Evolutionary conservation across 108 stramenopile species (phyloP), one percentile per base, ranked within the genome.

Genomic region (Skeletonema menzelii): DNA sequence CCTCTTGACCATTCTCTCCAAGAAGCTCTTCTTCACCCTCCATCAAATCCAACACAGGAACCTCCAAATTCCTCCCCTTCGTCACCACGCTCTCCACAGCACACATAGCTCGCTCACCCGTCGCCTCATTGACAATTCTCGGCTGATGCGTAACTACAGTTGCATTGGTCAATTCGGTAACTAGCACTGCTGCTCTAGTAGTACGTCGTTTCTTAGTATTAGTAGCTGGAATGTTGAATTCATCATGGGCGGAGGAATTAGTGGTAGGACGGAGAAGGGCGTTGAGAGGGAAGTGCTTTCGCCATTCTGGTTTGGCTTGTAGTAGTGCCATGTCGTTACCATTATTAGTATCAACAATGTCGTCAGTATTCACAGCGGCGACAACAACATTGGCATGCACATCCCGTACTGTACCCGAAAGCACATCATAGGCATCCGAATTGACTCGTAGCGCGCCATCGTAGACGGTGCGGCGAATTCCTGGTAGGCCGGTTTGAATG

Each of bases 361-460:
- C 15, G 4, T 20, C 14, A 49, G 47, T n/a, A n/a, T n/a, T n/a
- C n/a, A n/a, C n/a, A n/a, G n/a, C n/a, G n/a, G n/a, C 47, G n/a
- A 20, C 3, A 20, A 15, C 2, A n/a, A 20, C 3, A 49, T 13
- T 8, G n/a, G 0, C 20, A 49, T 1, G 3, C 13, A 49, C 47
- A 49, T 49, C 47, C 20, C 20, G 0, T 1, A 49, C 17, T 4
- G 20, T 22, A 1, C 2, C 1, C 20, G 19, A 20, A 3, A 84
- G 40, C 11, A 84, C 47, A 24, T 75, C 81, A 31, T 87, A 62
- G 11, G 88, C 74, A 40, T 77, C 89, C n/a, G 64, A 59, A 13
- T 88, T 86, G 63, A 91, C 79, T 12, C 84, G 76, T 2, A 94
- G 60, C 5, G 93, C 93, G n/a, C 89, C 88, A 67, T 84, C 80